Percentiles rank a stretch among this genome's conserved stretches.
Conservation (phyloP, 1,284 basidiomycete genomes). For the Sanghuangporus weigelae region DNA sequence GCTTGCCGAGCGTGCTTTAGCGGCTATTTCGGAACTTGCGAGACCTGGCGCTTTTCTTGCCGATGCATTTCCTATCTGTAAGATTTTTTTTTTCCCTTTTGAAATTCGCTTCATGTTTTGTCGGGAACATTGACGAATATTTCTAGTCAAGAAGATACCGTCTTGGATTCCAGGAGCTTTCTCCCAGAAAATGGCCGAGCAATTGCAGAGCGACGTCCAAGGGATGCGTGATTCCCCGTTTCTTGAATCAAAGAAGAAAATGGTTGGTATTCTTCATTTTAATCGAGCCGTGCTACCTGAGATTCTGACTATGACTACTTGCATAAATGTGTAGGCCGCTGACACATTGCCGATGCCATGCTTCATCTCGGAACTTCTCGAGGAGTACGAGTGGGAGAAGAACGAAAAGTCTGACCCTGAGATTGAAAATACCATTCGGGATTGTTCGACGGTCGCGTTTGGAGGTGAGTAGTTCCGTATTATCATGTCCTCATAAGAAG, state of each 20-base stretch:
- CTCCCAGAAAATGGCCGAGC: slow-evolving; percentile 11
- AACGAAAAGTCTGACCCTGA: not conserved
- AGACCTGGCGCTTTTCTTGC: not conserved
- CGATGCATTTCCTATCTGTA: slow-evolving; percentile 12
- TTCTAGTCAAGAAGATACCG: slow-evolving; percentile 15
- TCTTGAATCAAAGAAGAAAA: not conserved
- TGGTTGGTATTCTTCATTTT: not conserved
- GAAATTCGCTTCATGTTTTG: not conserved
- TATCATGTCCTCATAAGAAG: not conserved
- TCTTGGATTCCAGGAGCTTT: slow-evolving; percentile 17
- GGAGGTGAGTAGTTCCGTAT: not conserved
- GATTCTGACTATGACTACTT: not conserved
- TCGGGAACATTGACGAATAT: not conserved
- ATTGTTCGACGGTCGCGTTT: not conserved
- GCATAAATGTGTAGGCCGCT: not conserved
- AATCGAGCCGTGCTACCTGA: not conserved
- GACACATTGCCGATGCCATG: slow-evolving; percentile 1
- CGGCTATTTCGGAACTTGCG: not conserved
- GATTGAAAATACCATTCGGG: not conserved
- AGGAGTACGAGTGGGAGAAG: not conserved
- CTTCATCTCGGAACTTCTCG: slow-evolving; percentile 3
- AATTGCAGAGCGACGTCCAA: not conserved
- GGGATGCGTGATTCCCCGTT: slow-evolving; percentile 6
- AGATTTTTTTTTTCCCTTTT: not conserved
- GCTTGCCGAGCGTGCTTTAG: not conserved